Conservation (phyloP, 805 yeast genomes). For the Starmerella floricola region DNA sequence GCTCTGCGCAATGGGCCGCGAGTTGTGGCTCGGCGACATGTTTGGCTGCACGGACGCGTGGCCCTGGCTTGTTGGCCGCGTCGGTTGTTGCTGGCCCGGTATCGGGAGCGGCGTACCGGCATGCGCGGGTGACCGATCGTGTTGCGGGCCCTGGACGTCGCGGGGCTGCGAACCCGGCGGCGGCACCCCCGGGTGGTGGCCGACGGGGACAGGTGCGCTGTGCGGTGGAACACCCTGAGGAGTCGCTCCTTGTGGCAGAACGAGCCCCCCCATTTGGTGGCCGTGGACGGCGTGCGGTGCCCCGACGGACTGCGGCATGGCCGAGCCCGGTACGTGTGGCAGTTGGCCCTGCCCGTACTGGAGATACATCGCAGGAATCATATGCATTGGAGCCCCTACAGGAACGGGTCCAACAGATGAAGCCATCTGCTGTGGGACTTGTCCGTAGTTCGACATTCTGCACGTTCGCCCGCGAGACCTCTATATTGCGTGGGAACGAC, state of each 20-base stretch:
- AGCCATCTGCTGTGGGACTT: slow-evolving; percentile 13
- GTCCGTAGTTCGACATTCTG: slow-evolving; percentile 17
- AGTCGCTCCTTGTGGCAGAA: slow-evolving; percentile 6
- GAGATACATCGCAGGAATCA: slow-evolving; percentile 9
- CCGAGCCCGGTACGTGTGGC: slow-evolving; percentile 5
- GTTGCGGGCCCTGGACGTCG: background rate
- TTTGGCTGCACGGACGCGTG: background rate
- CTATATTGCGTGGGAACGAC: background rate
- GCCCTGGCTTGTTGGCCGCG: background rate
- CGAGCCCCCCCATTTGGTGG: slow-evolving; percentile 4
- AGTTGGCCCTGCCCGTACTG: slow-evolving; percentile 10
- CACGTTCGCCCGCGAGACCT: background rate
- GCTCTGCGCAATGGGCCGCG: background rate
- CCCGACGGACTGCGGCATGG: slow-evolving; percentile 3
- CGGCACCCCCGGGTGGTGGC: background rate
- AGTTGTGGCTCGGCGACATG: background rate
- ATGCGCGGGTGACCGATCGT: background rate
- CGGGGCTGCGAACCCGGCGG: background rate
- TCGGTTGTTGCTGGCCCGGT: slow-evolving; percentile 16
- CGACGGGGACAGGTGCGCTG: too few species aligned
- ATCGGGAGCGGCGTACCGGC: slow-evolving; percentile 9
- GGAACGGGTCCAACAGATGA: slow-evolving; percentile 11
- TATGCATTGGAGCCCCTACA: slow-evolving; percentile 10
- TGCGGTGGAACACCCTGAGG: slow-evolving; percentile 5
- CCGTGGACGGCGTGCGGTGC: slow-evolving; percentile 2